Base-by-base conservation (phyloP, 2,329 filamentous ascomycete genomes). In the Dactylonectria estremocensis region DNA sequence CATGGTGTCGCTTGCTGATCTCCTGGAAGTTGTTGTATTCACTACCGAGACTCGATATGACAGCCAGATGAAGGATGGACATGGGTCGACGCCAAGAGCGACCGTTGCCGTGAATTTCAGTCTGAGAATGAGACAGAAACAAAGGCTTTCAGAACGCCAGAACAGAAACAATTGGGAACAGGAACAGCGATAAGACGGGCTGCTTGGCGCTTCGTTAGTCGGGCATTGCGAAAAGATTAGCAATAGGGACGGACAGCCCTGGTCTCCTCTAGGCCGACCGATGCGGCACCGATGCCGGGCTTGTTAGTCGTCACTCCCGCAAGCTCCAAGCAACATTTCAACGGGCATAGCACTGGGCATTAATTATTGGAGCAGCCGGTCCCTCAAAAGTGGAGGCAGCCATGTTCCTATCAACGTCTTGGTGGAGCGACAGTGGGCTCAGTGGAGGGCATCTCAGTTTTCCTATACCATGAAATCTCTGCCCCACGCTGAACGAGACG, bases 241-340 rank as follows among this genome's bases (percentile, higher is more conserved):
- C 20, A 24, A 31, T 18, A 40, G 7, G 33, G 18, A 20, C 9
- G 33, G 20, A n/a, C 16, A 31, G 20, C 63, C 61, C 54, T 46
- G 48, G 55, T n/a, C 54, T 58, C 64, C 54, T 50, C 43, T 65
- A 49, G 20, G 37, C 24, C 60, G 61, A 73, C 69, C 71, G 69
- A 72, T 74, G 68, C 70, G 68, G 69, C 68, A 71, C 67, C 69
- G 69, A 73, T 62, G 69, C 64, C 63, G 67, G 66, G 16, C 55
- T 63, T 52, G 45, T 45, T 61, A 59, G 35, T 40, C 31, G 45
- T 22, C 22, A 46, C 37, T 58, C 53, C n/a, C n/a, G n/a, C n/a
- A n/a, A n/a, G n/a, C n/a, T n/a, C 48, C 40, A 13, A 43, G 37
- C 33, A n/a, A 22, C 50, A 62, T 43, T 35, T 54, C 43, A 22